Base-by-base conservation (phyloP, 2,329 filamentous ascomycete species). In the Talaromyces sp. region DNA sequence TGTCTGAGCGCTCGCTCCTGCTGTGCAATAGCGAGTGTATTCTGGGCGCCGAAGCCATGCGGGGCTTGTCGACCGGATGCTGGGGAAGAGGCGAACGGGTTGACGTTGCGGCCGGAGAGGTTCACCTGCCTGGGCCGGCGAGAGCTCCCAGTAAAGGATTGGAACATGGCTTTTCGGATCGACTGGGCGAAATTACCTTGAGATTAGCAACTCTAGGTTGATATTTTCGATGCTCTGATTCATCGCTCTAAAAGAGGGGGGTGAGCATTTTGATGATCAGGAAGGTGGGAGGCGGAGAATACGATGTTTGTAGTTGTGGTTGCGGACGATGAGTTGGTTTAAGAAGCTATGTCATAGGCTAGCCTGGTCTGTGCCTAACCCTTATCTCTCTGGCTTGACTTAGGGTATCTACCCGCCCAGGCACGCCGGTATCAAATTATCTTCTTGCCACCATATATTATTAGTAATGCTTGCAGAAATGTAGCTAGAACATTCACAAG, bases 51-150 rank as follows among this genome's bases (percentile, higher is more conserved):
- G 1, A 87, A 83, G 16, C 84, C 84, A 66, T 79, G 77, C 13
- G 84, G 80, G 4, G 85, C 81, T 16, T 81, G 80, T 83, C 87
- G 87, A 49, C 83, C 81, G 37, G 84, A 84, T 69, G 86, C 86
- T 66, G 85, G 76, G 62, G 77, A 78, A 60, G 85, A 88, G 76
- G 95, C 96, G 3, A 93, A 92, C 73, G 97, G 96, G 73, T 97
- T 96, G 60, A 83, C 83, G 69, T 87, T 87, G 71, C 93, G 90
- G 68, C 93, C 95, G 70, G 92, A 95, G 67, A 99, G 89, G 79
- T 98, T 97, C 75, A 98, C 92, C 76, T 97, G 93, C 69, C 95
- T 89, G 67, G 90, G 89, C 70, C 91, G 90, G 73, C 92, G 89
- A 72, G 92, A 91, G 79, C 82, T 91, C 71, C 95, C 95, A 27